phyloP scores from a whole-genome alignment of 108 stramenopile species.

The Nannochloropsis gaditana region DNA sequence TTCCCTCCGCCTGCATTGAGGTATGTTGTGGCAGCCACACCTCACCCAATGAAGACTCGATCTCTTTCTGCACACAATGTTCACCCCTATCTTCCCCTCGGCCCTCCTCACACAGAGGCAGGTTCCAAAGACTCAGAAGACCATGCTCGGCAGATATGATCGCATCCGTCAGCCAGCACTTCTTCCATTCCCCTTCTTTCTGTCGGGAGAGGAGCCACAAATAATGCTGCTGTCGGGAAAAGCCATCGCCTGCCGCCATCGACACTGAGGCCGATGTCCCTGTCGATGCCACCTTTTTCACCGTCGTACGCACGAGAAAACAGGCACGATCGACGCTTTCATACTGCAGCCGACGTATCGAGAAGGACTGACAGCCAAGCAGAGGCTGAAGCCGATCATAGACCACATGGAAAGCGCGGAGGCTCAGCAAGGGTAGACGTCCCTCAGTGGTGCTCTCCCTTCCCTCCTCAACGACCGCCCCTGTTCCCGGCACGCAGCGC shows the following conservation, averaged over 20 bases:
- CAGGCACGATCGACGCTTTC: not conserved
- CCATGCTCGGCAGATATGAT: not conserved
- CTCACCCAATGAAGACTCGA: too few relatives aligned
- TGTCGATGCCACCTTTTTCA: not conserved
- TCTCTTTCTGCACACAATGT: too few relatives aligned
- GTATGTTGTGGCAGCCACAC: too few relatives aligned
- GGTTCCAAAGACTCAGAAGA: not conserved
- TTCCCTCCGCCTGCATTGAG: too few relatives aligned
- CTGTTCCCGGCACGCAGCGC: too few relatives aligned
- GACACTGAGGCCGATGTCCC: not conserved
- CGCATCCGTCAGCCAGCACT: not conserved
- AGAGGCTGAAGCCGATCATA: conserved; percentile 4
- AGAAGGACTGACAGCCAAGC: conserved; percentile 12
- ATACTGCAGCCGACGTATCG: not conserved
- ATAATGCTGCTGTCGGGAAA: not conserved
- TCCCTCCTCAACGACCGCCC: not conserved
- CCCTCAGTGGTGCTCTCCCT: not conserved
- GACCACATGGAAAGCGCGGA: not conserved
- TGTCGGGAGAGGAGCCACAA: not conserved
- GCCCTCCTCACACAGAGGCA: not conserved
- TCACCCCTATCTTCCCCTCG: not conserved
- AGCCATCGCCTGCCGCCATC: not conserved
- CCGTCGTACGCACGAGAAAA: not conserved
- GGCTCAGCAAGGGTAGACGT: not conserved
- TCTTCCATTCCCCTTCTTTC: not conserved